A percentile compares a stretch with the other conserved stretches of the same genome.
Evolutionary conservation across 1,284 basidiomycete genomes (phyloP).

Genomic region (Irpex sp.): DNA sequence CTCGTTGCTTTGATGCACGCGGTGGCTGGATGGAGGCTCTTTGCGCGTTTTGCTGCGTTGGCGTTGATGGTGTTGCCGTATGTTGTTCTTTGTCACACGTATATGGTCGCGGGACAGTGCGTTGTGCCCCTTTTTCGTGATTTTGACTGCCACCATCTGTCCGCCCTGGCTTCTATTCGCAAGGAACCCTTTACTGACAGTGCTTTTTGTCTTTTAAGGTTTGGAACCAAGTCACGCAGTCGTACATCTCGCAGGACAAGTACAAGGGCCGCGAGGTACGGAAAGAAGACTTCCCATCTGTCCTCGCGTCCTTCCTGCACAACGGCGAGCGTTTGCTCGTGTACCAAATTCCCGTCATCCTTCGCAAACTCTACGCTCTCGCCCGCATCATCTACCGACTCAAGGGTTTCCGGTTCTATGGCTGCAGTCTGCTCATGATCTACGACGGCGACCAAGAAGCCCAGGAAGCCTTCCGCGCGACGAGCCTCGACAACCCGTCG

Average conservation of each 20-base stretch:
- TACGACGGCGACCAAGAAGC: slow-evolving; percentile 93
- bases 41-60: background rate
- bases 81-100: background rate
- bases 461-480: slow-evolving; percentile 68
- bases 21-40: background rate
- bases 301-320: slow-evolving; percentile 80
- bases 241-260: slow-evolving; percentile 94
- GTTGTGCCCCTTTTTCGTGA: background rate
- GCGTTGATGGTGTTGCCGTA: background rate
- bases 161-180: background rate
- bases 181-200: slow-evolving; percentile 11
- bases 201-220: slow-evolving; percentile 48
- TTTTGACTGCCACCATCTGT: background rate
- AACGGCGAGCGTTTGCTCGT: slow-evolving; percentile 82
- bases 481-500: slow-evolving; percentile 60
- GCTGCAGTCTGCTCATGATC: slow-evolving; percentile 93
- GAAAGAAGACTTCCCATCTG: slow-evolving; percentile 78
- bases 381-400: slow-evolving; percentile 86
- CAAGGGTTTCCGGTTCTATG: slow-evolving; percentile 95
- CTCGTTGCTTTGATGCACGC: background rate
- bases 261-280: slow-evolving; percentile 91
- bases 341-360: slow-evolving; percentile 88
- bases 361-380: slow-evolving; percentile 91
- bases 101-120: background rate
- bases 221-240: slow-evolving; percentile 79